Evolutionary conservation across 2,329 filamentous ascomycete species (phyloP).

Genomic region (Didymella arachidicola): DNA sequence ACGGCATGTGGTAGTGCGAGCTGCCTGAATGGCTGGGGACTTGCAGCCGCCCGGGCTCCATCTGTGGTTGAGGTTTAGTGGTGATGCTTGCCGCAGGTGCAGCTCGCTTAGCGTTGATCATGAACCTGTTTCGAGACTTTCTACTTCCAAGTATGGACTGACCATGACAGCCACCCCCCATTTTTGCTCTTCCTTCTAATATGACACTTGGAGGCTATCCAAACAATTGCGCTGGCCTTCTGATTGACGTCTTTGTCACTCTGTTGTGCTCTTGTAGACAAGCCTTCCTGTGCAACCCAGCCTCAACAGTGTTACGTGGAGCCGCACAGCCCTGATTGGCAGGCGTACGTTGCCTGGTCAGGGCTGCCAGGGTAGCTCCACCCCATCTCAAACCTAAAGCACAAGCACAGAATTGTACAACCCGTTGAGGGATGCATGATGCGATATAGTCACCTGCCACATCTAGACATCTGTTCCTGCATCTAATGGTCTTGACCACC

Average conservation of each 20-base stretch:
- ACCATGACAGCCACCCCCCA: neutral
- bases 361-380: neutral
- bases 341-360: neutral
- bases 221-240: neutral
- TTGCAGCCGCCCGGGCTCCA: neutral
- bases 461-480: neutral
- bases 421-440: neutral
- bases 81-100: slow-evolving; percentile 8
- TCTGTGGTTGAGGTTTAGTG: slow-evolving; percentile 7
- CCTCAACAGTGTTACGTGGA: slow-evolving; percentile 12
- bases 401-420: slow-evolving; percentile 5
- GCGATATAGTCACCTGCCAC: neutral
- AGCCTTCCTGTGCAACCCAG: slow-evolving; percentile 3
- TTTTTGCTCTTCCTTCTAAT: neutral
- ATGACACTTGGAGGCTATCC: neutral
- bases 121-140: neutral
- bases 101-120: slow-evolving; percentile 13
- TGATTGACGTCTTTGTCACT: neutral
- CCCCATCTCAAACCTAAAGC: slow-evolving; percentile 13
- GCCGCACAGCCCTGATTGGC: slow-evolving; percentile 14
- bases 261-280: neutral
- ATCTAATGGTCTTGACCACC: neutral
- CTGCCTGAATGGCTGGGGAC: slow-evolving; percentile 9
- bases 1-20: slow-evolving; percentile 7
- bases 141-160: neutral